Base-by-base conservation (phyloP, 352 stramenopile genomes). In the Globisporangium splendens region DNA sequence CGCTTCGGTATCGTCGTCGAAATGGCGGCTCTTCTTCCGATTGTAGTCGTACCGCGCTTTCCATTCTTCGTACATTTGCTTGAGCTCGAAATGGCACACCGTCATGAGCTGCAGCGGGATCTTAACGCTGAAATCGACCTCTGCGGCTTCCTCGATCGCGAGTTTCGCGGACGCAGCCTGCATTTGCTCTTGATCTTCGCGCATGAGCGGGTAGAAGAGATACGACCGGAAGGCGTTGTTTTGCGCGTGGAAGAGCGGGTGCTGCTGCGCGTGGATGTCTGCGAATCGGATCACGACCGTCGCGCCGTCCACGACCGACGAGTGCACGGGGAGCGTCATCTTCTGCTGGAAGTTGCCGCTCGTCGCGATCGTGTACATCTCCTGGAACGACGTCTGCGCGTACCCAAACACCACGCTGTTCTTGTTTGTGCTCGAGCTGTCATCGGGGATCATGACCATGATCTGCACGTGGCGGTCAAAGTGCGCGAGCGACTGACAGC, bases 71-170 rank as follows among this genome's bases (percentile, higher is more conserved):
- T 83, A 82, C 73, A 89, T 89, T 46, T 89, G 74, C 50, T 73
- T 58, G 21, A 95, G 66, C 61, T 95, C 86, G 12, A 65, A 61
- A 18, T 89, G 77, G 46, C 83, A 93, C 20, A 92, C 72, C 1
- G 67, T 76, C 24, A 95, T 73, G 54, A 95, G 66, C 56, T 92
- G 81, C 33, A 93, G 63, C 35, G 86, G 86, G 44, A 95, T 83
- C 47, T 85, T 88, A 8, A 91, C 81, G 47, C 81, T 95, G 21
- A 81, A 88, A 18, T 88, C 83, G 0, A 95, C 81, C 50, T 95
- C 86, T 0, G 75, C 69, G 2, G 77, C 79, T 58, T 95, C 83
- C 67, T 95, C 86, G 17, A 90, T 68, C n/a, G 74, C 83, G 17
- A 92, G 53, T 48, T 89, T 92, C 1, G 79, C 75, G 1, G 75